Conservation (phyloP, 805 yeast genomes). For the Alloascoidea africana region DNA sequence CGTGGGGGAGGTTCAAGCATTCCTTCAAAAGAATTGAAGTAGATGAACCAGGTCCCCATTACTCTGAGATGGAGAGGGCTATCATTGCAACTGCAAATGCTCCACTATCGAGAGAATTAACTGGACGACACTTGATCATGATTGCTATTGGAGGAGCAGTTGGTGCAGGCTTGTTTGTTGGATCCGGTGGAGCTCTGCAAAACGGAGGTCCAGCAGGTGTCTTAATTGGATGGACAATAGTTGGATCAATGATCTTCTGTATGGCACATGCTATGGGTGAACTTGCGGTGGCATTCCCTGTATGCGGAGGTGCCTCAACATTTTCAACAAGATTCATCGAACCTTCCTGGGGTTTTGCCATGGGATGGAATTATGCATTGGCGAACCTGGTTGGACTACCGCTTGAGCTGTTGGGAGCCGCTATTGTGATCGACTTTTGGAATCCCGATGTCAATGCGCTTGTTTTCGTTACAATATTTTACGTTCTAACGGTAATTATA, state of each 20-base stretch:
- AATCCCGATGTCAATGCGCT: constrained; percentile 26
- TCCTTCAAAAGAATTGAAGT: constrained; percentile 18
- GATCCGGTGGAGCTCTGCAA: constrained; percentile 31
- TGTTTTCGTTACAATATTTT: constrained; percentile 42
- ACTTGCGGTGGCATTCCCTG: constrained; percentile 16
- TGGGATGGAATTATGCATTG: constrained; percentile 42
- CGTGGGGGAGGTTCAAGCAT: constrained; percentile 18
- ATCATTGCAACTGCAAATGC: constrained; percentile 26
- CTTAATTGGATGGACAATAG: constrained; percentile 38
- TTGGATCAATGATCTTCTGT: constrained; percentile 41
- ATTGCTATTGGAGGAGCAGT: constrained; percentile 55
- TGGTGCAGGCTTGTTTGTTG: constrained; percentile 51
- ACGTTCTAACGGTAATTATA: constrained; percentile 29
- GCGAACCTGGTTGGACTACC: constrained; percentile 42
- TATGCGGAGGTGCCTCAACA: constrained; percentile 19
- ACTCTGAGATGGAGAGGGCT: constrained; percentile 25
- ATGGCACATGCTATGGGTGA: constrained; percentile 52
- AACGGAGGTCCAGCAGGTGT: constrained; percentile 32
- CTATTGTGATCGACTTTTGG: constrained; percentile 37
- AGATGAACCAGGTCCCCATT: constrained; percentile 22
- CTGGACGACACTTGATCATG: constrained; percentile 35
- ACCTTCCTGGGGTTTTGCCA: constrained; percentile 44
- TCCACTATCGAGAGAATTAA: constrained; percentile 18
- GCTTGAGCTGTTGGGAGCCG: constrained; percentile 38
- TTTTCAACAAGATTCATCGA: constrained; percentile 22